phyloP scores from a whole-genome alignment of 192 early-diverging fungal species.

The Funneliformis geosporum region DNA sequence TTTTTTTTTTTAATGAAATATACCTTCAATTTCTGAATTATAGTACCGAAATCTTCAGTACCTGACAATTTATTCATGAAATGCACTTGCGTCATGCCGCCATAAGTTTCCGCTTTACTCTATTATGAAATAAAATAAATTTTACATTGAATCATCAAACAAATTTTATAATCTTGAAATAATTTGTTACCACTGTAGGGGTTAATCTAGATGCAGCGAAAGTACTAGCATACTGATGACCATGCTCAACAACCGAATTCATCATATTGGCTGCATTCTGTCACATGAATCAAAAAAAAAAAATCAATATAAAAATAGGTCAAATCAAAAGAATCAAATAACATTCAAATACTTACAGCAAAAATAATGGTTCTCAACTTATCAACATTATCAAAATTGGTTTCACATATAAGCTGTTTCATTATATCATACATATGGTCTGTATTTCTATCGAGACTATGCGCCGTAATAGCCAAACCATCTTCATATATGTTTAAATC shows the following conservation, averaged over 20 bases:
- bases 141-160: not conserved
- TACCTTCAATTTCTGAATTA: constrained; percentile 64
- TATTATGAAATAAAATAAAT: constrained; percentile 5
- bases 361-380: constrained; percentile 77
- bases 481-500: constrained; percentile 65
- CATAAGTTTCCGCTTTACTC: constrained; percentile 47
- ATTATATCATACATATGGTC: constrained; percentile 74
- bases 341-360: constrained; percentile 42
- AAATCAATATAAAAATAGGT: not conserved
- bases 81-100: constrained; percentile 73
- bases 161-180: not conserved
- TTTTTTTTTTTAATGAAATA: constrained; percentile 32
- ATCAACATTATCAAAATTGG: constrained; percentile 70
- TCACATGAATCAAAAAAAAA: not conserved
- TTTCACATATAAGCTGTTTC: constrained; percentile 66
- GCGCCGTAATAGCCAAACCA: constrained; percentile 62
- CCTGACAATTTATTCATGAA: constrained; percentile 78
- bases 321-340: too few relatives aligned
- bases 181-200: constrained; percentile 50
- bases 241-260: constrained; percentile 79
- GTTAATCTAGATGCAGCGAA: constrained; percentile 67
- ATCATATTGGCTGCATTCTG: constrained; percentile 71
- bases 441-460: constrained; percentile 75
- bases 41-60: constrained; percentile 61
- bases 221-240: constrained; percentile 79